phyloP scores from a whole-genome alignment of 768 basidiomycete species.

The Gymnopilus junonius region DNA sequence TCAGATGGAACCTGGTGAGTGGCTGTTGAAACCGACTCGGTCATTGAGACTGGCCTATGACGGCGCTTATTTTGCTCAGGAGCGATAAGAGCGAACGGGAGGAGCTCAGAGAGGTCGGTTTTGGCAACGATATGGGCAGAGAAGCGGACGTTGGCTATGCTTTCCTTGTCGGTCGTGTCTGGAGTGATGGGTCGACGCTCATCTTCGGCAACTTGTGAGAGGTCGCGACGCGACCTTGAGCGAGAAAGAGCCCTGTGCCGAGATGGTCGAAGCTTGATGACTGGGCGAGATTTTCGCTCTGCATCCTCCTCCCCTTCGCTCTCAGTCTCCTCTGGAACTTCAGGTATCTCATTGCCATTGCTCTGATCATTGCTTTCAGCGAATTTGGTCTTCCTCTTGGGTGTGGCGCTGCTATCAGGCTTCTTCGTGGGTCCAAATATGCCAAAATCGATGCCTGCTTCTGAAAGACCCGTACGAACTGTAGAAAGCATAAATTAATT shows the following conservation, averaged over 20 bases:
- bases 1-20: constrained; percentile 42
- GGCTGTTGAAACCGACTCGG: constrained; percentile 33
- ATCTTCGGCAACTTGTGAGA: constrained; percentile 59
- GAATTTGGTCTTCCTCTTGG: constrained; percentile 42
- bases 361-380: constrained; percentile 31
- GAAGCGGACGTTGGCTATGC: constrained; percentile 77
- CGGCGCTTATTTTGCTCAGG: constrained; percentile 60
- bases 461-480: constrained; percentile 68
- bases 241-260: constrained; percentile 59
- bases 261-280: constrained; percentile 71
- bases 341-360: constrained; percentile 28
- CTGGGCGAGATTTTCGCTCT: constrained; percentile 66
- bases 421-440: constrained; percentile 61
- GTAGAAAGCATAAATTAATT: constrained; percentile 2
- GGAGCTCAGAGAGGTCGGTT: constrained; percentile 55
- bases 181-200: constrained; percentile 60
- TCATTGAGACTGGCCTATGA: constrained; percentile 40
- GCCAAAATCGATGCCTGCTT: constrained; percentile 76
- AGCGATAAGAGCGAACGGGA: constrained; percentile 83
- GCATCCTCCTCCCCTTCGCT: constrained; percentile 44
- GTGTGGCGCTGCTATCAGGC: constrained; percentile 27
- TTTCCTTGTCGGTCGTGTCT: constrained; percentile 65
- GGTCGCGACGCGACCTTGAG: constrained; percentile 75
- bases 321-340: constrained; percentile 34
- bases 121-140: constrained; percentile 72